Evolutionary conservation across 352 stramenopile species (phyloP), one percentile per base, ranked within the genome.

Genomic region (Phytophthora ohioensis): DNA sequence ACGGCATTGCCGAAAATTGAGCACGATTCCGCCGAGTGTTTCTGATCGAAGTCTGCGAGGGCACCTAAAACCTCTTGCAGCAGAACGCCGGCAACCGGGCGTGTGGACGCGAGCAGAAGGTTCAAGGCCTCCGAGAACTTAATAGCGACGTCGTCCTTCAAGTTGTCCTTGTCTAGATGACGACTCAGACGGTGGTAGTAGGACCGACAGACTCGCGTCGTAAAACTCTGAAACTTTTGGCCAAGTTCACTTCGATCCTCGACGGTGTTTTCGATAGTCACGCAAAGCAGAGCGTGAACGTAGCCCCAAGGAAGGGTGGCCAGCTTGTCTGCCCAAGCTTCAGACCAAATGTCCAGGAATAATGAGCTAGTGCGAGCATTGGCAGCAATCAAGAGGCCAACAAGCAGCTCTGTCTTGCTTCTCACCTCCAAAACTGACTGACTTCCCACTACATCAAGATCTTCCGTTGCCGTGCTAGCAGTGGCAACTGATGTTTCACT

Each of bases 311-410:
- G 63, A 36, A 88, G 52, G 31, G 38, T 47, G 8, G 62, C 62
- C 13, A 35, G 27, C 8, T 74, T 74, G 7, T 67, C 61, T 41
- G 78, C 76, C 85, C 79, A 87, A 36, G 60, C 60, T 56, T 82
- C 61, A 5, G 67, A 79, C 86, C 84, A 92, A 45, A 76, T 57
- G 12, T 79, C 59, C 10, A 93, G 31, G 35, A 93, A 84, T 47
- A 71, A 64, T 43, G 45, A 49, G 60, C 66, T 78, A n/a, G 65
- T 67, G 3, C 53, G 43, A 53, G 51, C 57, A 60, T 49, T 64
- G 12, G 57, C 56, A 65, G 42, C 39, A 42, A 35, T n/a, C 46
- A 79, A 56, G 38, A 79, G 42, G n/a, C 38, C 36, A 58, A 74
- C 21, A 47, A 79, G 45, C 15, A 67, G 43, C 53, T 75, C 63